These are phyloP conservation scores for Coemansia aciculifera DNA, from an alignment of 192 early-diverging fungal genomes.

Conservation along the genomic window DNA sequence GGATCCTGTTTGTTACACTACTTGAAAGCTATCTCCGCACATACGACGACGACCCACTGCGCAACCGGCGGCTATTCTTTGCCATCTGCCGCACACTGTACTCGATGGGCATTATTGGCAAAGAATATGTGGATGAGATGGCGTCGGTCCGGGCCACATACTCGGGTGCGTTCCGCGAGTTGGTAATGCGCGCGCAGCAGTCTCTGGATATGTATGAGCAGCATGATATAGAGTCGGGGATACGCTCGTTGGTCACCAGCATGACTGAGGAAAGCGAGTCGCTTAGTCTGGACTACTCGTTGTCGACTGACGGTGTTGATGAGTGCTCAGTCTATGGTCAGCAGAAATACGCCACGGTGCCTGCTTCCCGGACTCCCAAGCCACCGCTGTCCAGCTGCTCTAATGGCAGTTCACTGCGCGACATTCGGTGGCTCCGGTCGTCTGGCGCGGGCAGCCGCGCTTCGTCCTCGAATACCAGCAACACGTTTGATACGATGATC, in stretches of 20 bases:
- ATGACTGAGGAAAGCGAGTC: constrained; percentile 29
- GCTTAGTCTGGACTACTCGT: constrained; percentile 16
- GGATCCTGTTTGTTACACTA: constrained; percentile 82
- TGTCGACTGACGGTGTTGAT: constrained; percentile 11
- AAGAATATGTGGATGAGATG: constrained; percentile 82
- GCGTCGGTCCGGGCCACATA: constrained; percentile 78
- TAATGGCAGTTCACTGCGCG: neutral
- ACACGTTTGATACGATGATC: constrained; percentile 41
- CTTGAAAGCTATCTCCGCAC: constrained; percentile 89
- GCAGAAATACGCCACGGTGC: constrained; percentile 10
- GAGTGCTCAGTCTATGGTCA: constrained; percentile 4
- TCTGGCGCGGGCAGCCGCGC: neutral
- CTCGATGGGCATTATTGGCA: constrained; percentile 79
- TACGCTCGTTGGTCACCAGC: constrained; percentile 36
- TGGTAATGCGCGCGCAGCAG: constrained; percentile 77
- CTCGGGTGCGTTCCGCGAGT: constrained; percentile 79
- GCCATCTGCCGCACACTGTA: constrained; percentile 84
- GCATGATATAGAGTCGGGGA: constrained; percentile 49
- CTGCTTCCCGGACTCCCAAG: constrained; percentile 4
- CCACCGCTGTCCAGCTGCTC: constrained; percentile 5
- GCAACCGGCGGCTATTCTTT: constrained; percentile 83
- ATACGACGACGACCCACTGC: constrained; percentile 84
- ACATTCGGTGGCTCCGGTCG: neutral
- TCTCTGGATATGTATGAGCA: constrained; percentile 54
- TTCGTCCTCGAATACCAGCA: constrained; percentile 3